These are phyloP conservation scores for Neopestalotiopsis rosae DNA, from an alignment of 2,329 filamentous ascomycete genomes.

Conservation along the genomic window DNA sequence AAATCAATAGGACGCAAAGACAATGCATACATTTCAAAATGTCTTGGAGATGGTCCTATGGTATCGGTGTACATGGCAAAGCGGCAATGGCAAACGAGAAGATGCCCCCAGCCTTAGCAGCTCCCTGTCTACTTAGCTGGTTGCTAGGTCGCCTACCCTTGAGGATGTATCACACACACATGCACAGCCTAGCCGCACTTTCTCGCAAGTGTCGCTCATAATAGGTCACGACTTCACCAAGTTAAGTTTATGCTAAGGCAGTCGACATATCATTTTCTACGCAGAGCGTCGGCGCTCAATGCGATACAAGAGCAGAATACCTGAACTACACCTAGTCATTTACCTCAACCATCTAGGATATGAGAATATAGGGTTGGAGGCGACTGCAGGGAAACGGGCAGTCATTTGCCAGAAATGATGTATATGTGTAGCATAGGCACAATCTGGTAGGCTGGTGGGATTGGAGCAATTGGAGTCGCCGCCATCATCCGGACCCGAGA, in stretches of 20 bases:
- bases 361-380: neutral
- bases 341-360: no score
- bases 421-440: neutral
- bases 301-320: neutral
- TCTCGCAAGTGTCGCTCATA: neutral
- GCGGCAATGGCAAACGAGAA: neutral
- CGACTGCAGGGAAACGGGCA: neutral
- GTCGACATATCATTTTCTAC: neutral
- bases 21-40: neutral
- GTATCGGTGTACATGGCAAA: neutral
- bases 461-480: neutral
- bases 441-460: neutral
- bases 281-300: neutral
- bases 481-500: neutral
- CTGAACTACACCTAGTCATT: neutral
- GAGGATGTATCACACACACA: no score
- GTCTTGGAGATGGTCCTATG: neutral
- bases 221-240: neutral
- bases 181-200: neutral
- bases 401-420: neutral
- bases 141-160: no score
- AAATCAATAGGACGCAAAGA: slow-evolving; percentile 1
- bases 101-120: no score
- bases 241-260: neutral
- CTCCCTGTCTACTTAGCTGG: no score